Percentiles rank a stretch among this genome's conserved stretches.
These are phyloP conservation scores for Metschnikowia orientalis DNA, from an alignment of 805 yeast genomes.

Conservation along the genomic window DNA sequence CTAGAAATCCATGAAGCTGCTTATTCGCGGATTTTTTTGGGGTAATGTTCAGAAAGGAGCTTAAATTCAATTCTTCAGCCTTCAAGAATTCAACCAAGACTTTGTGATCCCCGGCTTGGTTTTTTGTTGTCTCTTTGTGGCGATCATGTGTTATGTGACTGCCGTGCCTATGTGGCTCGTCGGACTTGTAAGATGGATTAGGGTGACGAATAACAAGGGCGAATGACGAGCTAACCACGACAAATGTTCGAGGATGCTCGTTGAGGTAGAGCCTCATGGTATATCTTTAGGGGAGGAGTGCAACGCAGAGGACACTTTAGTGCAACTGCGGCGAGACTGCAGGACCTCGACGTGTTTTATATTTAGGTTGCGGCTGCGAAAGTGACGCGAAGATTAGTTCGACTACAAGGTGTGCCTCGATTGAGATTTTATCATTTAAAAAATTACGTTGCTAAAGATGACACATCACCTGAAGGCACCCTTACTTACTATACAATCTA, in stretches of 20 bases:
- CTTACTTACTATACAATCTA: too few relatives aligned
- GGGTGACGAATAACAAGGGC: conserved; percentile 59
- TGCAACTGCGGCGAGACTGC: too few relatives aligned
- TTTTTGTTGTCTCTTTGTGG: conserved; percentile 13
- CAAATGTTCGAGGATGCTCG: conserved; percentile 63
- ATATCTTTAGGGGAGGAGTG: too few relatives aligned
- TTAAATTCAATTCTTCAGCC: conserved; percentile 33
- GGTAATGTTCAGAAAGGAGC: conserved; percentile 42
- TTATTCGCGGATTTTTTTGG: conserved; percentile 23
- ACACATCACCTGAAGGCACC: too few relatives aligned
- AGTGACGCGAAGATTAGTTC: too few relatives aligned
- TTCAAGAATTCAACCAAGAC: conserved; percentile 52
- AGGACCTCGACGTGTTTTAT: too few relatives aligned
- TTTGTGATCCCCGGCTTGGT: conserved; percentile 25
- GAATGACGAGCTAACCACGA: conserved; percentile 54
- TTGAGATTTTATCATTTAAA: too few relatives aligned
- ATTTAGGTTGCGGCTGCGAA: too few relatives aligned
- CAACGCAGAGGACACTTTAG: too few relatives aligned
- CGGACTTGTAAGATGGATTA: conserved; percentile 24
- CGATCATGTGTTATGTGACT: conserved; percentile 22
- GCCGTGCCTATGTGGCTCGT: conserved; percentile 16
- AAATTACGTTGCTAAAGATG: too few relatives aligned
- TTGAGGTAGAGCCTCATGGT: conserved; percentile 63
- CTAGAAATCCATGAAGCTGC: conserved; percentile 53
- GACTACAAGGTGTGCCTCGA: too few relatives aligned